Percentiles rank a stretch among this genome's conserved stretches.
Conservation (phyloP, 2,329 filamentous ascomycete species). For the Cercospora canescens region DNA sequence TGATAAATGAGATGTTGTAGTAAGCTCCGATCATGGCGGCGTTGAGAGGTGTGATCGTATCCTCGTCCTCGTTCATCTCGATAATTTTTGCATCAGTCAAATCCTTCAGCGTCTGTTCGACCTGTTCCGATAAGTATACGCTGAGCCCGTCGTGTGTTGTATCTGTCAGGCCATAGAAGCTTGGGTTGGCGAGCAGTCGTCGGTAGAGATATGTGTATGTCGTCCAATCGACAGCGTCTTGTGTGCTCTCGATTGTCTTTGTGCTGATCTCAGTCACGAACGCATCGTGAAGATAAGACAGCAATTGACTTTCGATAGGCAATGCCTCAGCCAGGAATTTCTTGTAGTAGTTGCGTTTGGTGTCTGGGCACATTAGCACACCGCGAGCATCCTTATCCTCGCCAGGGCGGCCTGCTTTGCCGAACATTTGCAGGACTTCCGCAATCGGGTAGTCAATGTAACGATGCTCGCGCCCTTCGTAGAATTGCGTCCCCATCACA, state of each 20-base stretch:
- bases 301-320: constrained; percentile 91
- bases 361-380: constrained; percentile 92
- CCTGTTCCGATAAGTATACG: constrained; percentile 88
- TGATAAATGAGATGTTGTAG: constrained; percentile 99
- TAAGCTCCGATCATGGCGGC: constrained; percentile 98
- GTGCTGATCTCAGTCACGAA: constrained; percentile 98
- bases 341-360: constrained; percentile 97
- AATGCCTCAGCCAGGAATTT: constrained; percentile 97
- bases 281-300: constrained; percentile 88
- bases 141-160: constrained; percentile 92
- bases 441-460: constrained; percentile 95
- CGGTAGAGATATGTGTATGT: constrained; percentile 99
- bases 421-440: constrained; percentile 97
- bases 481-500: constrained; percentile 97
- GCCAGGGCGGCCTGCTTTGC: constrained; percentile 78
- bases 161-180: constrained; percentile 88
- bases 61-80: constrained; percentile 85
- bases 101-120: constrained; percentile 89
- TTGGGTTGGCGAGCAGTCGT: constrained; percentile 89
- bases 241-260: constrained; percentile 90
- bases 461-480: constrained; percentile 92
- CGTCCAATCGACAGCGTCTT: constrained; percentile 97
- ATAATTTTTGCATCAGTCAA: constrained; percentile 92
- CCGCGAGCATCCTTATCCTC: constrained; percentile 81
- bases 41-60: constrained; percentile 84